Evolutionary conservation across 164 flowering plant species (phyloP), one percentile per base, ranked within the genome.

Genomic region (Kingdonia uniflora): DNA sequence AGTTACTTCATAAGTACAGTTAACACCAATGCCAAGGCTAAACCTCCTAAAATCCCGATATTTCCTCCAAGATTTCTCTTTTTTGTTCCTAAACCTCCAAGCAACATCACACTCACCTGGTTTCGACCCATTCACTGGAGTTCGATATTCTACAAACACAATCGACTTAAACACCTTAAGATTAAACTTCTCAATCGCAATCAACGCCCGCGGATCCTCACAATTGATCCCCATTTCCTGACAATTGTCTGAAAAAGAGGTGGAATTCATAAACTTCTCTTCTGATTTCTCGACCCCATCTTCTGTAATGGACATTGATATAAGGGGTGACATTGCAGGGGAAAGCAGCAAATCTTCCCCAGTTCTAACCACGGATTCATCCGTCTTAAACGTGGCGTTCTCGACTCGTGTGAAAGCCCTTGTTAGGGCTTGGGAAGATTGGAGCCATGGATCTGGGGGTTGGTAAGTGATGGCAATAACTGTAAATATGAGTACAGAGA

Each of bases 381-480:
- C 98, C 37, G 63, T 71, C 19, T 76, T 62, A 63, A 81, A 91
- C 15, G 96, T 91, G 53, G 96, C 89, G 56, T 87, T 91, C 29
- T 74, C 72, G 51, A 70, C 51, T 23, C 70, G 58, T 17, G 98
- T 79, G 72, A 91, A 78, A 60, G 67, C 73, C 42, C 63, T 77
- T 24, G 95, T 84, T 4, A 85, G 56, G 40, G 96, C 92, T 6
- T 81, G 77, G 25, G 96, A 69, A 20, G 98, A 85, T 40, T 85
- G 79, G 5, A 85, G 78, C 98, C 98, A 91, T 43, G 98, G 98
- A 68, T 91, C 96, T 22, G 98, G 96, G 10, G 98, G 96, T 59
- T 87, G 95, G 73, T 85, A 91, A 20, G 95, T 87, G 59, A 91
- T 72, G 54, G 98, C 95, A 54, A 87, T 80, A 16, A 85, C 95